phyloP scores from a whole-genome alignment of 768 basidiomycete genomes.

The Vararia minispora region DNA sequence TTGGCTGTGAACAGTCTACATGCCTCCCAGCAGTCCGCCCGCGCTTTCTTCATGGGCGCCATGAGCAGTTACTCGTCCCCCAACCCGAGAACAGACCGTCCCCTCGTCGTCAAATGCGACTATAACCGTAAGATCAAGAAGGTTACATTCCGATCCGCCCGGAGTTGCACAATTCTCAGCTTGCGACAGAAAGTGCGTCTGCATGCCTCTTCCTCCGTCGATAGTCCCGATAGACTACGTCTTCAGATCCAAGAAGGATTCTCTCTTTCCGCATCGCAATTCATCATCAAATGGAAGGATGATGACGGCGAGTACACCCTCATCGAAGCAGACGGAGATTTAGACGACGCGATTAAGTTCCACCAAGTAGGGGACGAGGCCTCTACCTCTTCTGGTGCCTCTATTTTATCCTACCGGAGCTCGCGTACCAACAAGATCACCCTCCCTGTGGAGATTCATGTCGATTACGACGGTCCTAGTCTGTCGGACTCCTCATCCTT shows the following conservation, averaged over 20 bases:
- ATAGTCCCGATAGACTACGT: constrained; percentile 3
- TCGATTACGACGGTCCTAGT: constrained; percentile 88
- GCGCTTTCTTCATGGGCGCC: no score
- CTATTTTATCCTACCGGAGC: constrained; percentile 56
- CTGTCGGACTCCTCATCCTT: constrained; percentile 83
- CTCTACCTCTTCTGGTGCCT: constrained; percentile 59
- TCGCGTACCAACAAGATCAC: constrained; percentile 63
- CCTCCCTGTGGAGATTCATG: constrained; percentile 60
- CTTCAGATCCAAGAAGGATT: constrained; percentile 78
- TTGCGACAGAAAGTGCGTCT: constrained; percentile 58
- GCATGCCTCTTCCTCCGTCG: constrained; percentile 1
- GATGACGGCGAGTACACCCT: constrained; percentile 74
- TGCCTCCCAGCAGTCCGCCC: no score
- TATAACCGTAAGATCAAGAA: constrained; percentile 66
- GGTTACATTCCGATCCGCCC: constrained; percentile 71
- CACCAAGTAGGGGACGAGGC: constrained; percentile 70
- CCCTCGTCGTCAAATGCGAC: constrained; percentile 74
- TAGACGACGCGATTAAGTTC: constrained; percentile 82
- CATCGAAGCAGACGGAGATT: constrained; percentile 60
- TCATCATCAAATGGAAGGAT: constrained; percentile 73
- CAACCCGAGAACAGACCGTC: constrained; percentile 45
- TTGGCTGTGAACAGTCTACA: no score
- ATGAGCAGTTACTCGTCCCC: no score
- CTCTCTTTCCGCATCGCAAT: constrained; percentile 56
- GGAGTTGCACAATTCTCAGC: constrained; percentile 67